phyloP scores from a whole-genome alignment of 2,329 filamentous ascomycete genomes.

The Ophiostoma tasmaniense region DNA sequence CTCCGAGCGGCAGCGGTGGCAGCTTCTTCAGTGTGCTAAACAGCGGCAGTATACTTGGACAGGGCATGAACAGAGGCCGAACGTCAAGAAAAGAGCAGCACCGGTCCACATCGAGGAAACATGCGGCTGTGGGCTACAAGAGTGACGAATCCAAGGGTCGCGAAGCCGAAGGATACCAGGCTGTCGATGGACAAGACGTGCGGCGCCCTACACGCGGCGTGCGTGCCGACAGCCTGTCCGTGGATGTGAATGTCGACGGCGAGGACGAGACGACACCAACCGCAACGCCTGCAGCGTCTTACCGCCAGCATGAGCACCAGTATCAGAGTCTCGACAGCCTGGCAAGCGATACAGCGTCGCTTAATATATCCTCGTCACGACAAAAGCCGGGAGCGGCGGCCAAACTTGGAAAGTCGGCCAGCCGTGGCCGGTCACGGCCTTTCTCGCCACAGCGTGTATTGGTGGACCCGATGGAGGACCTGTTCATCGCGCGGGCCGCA shows the following conservation, averaged over 20 bases:
- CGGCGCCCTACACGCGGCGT: conserved; percentile 14
- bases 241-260: conserved; percentile 29
- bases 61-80: conserved; percentile 12
- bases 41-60: conserved; percentile 50
- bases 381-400: neutral
- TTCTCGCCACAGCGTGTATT: conserved; percentile 49
- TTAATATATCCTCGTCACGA: neutral
- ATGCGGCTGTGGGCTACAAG: neutral
- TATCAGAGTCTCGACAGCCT: conserved; percentile 49
- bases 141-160: neutral
- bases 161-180: neutral
- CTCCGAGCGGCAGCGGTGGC: conserved; percentile 11
- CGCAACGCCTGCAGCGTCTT: neutral
- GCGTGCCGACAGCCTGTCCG: conserved; percentile 47
- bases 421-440: conserved; percentile 39
- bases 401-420: conserved; percentile 29
- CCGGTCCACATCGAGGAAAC: neutral
- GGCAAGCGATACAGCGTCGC: conserved; percentile 26
- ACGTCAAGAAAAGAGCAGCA: conserved; percentile 2
- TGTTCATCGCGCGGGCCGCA: conserved; percentile 16
- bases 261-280: conserved; percentile 1
- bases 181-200: neutral
- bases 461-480: conserved; percentile 28
- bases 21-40: conserved; percentile 59
- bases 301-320: conserved; percentile 3